A percentile compares a stretch with the other conserved stretches of the same genome.
Evolutionary conservation across 352 stramenopile species (phyloP).

Genomic region (Halophytophthora batemanensis): DNA sequence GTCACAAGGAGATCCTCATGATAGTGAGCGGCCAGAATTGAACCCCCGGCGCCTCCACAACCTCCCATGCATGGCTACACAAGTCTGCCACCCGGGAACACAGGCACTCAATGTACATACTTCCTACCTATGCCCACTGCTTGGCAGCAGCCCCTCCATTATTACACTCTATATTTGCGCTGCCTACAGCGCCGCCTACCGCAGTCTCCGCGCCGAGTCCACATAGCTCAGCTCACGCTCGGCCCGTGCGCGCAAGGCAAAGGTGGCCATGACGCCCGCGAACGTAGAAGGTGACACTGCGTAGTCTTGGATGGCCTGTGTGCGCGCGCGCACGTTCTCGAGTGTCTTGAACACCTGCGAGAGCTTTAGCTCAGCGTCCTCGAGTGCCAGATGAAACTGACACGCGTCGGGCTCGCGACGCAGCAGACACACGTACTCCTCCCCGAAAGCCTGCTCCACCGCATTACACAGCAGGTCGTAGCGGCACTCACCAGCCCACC

Average conservation of each 20-base stretch:
- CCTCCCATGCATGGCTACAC: too few relatives aligned
- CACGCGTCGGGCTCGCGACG: conserved; percentile 9
- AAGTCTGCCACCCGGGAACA: too few relatives aligned
- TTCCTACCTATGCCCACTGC: too few relatives aligned
- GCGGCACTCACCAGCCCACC: conserved; percentile 13
- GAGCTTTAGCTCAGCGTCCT: conserved; percentile 17
- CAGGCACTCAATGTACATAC: too few relatives aligned
- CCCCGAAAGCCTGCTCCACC: conserved; percentile 13
- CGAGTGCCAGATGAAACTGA: conserved; percentile 17
- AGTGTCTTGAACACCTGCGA: conserved; percentile 30
- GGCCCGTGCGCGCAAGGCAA: conserved; percentile 3
- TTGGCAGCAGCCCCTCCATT: too few relatives aligned
- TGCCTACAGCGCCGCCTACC: too few relatives aligned
- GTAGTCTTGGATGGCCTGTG: conserved; percentile 6
- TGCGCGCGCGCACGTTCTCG: conserved; percentile 5
- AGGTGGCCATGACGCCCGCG: conserved; percentile 12
- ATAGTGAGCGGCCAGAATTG: too few relatives aligned
- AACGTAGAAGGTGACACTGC: conserved; percentile 13
- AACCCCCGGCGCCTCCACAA: too few relatives aligned
- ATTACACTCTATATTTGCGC: too few relatives aligned
- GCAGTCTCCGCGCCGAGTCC: background rate
- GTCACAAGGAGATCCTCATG: too few relatives aligned
- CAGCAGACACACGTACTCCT: conserved; percentile 15
- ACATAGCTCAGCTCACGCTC: conserved; percentile 9
- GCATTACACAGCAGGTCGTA: conserved; percentile 7